Base-by-base conservation (phyloP, 495 filamentous ascomycete genomes). In the Staphylotrichum tortipilum region DNA sequence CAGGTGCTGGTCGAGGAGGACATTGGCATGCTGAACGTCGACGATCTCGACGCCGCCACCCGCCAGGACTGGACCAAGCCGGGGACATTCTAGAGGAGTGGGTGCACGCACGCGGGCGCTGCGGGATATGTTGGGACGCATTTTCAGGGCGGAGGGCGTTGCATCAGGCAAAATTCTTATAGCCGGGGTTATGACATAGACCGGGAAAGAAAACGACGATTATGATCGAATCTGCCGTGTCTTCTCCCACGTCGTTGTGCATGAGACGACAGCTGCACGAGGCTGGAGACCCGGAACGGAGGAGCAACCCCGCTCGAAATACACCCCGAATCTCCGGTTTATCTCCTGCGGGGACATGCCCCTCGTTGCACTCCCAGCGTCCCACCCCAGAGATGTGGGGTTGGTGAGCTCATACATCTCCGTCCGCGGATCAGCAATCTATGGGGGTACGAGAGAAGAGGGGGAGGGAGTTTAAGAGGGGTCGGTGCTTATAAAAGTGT, bases 21-120 rank as follows among this genome's bases (percentile, higher is more conserved):
- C 0, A 82, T 84, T 17, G 78, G 81, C 40, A 66, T 89, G 34
- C 65, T 94, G 42, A 91, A 89, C 66, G 86, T 82, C 0, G 87
- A 94, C 70, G 85, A 92, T 66, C 60, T 94, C 34, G 59, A 56
- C 30, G 59, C 53, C 3, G 70, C 65, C 3, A 56, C 62, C 7
- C 60, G 48, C 28, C 50, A 41, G 42, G 53, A 66, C 19, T 73
- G 66, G 67, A 67, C 62, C 46, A 57, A 52, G 38, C 35, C 44
- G 3, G 44, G 19, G 15, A 58, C 38, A 15, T 58, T 55, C 31
- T 46, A 41, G 29, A 26, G 8, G 24, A 9, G 14, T 1, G 35
- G 3, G 12, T 12, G n/a, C n/a, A n/a, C n/a, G n/a, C n/a, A n/a
- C n/a, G n/a, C n/a, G n/a, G n/a, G n/a, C n/a, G n/a, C n/a, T n/a